Evolutionary conservation across 805 yeast species (phyloP), one percentile per base, ranked within the genome.

Genomic region (Candida ortonii): DNA sequence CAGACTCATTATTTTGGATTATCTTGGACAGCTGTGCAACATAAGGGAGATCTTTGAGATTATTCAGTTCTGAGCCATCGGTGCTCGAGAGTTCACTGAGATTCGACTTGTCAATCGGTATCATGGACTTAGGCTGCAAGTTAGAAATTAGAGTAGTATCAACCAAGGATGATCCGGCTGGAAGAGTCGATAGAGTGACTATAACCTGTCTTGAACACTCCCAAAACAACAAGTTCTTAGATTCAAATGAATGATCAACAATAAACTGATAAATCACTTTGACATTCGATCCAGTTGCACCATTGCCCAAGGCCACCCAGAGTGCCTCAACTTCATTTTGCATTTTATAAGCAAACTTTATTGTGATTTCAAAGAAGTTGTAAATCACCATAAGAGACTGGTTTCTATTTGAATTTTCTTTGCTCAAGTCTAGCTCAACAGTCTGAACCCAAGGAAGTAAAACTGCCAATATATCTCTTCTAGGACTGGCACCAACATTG

Each of bases 261-360:
- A 87, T 65, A 52, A 78, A 93, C 28, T 80, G 83, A 51, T 86
- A 61, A 14, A 87, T 83, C 2, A 76, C 78, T 28, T 78, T 78
- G 14, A 81, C 80, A 49, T 90, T 88, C n/a, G 65, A 69, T 19
- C 74, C 70, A 18, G 75, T 71, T n/a, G 73, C 71, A 5, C 83
- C 85, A 31, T 73, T 76, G 1, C 94, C 96, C n/a, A 93, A 65
- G 0, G 97, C 90, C 5, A 85, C 87, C 99, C 99, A 93, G 15
- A 93, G 60, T 0, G 95, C 95, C 56, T 89, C 97, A 8, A 93
- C 86, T 49, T 88, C 97, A 49, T 82, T 83, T 27, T 86, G 85
- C 46, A 86, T 77, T 10, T 69, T 67, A 29, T 81, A 80, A 33
- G 89, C 77, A 47, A 81, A 84, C 39, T 77, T 77, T 22, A 87